Percentiles rank a stretch among this genome's conserved stretches.
These are phyloP conservation scores for Rubus idaeus DNA, from an alignment of 306 rosid genomes.

Conservation along the genomic window DNA sequence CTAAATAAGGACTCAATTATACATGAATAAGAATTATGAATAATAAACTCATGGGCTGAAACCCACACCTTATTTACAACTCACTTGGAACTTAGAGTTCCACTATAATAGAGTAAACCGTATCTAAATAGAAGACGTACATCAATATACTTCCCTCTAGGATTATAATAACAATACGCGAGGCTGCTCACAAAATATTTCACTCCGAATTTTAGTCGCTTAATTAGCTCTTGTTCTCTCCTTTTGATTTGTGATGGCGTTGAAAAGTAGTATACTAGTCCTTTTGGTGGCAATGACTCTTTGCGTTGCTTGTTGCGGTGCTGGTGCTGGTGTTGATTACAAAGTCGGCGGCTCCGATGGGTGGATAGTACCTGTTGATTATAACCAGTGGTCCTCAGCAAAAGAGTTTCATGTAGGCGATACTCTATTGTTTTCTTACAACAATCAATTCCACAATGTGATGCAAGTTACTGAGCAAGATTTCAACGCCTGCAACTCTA, in stretches of 20 bases:
- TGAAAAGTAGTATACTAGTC: neutral
- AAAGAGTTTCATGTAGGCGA: neutral
- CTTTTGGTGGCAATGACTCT: neutral
- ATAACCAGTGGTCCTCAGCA: neutral
- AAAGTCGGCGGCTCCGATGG: neutral
- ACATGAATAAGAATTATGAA: no score
- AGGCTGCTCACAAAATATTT: no score
- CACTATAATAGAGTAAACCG: no score
- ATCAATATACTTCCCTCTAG: no score
- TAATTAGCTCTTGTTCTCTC: neutral
- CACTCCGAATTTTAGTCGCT: no score
- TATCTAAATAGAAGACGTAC: no score
- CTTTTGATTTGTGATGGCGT: neutral
- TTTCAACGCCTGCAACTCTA: neutral
- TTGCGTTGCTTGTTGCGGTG: neutral
- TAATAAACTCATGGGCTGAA: no score
- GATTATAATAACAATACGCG: no score
- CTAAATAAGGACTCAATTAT: no score
- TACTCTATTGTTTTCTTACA: neutral
- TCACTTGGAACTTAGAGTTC: no score
- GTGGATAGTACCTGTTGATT: neutral
- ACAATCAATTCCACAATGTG: neutral
- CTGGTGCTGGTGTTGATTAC: neutral
- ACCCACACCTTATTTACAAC: no score
- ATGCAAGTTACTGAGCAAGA: neutral